Evolutionary conservation across 2,329 filamentous ascomycete species (phyloP), one percentile per base, ranked within the genome.

Genomic region (Xylaria sp.): DNA sequence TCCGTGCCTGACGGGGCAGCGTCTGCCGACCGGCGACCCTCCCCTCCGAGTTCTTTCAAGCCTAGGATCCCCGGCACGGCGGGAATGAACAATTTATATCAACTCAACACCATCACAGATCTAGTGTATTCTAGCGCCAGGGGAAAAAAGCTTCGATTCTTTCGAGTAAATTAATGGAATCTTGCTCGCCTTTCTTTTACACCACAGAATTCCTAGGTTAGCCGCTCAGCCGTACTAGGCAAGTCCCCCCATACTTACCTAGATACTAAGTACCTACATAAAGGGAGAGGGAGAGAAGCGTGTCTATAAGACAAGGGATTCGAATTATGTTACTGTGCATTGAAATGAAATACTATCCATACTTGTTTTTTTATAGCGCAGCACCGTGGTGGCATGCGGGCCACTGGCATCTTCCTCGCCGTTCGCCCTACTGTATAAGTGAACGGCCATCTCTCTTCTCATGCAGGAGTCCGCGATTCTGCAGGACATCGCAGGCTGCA

Each of bases 1-100:
- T 59, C 42, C 55, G 49, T 62, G 54, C 55, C 50, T 58, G 53
- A 58, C 53, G 40, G 49, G 60, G 54, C 54, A 58, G 40, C 47
- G 52, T 61, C 54, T 62, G 25, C 60, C 60, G 54, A 61, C 33
- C 47, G 33, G 52, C 58, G 9, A 31, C 28, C 28, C 28, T 9
- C 9, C 28, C 28, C 9, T 31, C 9, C 28, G 9, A 31, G 28
- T 4, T 31, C 28, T 51, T 50, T 45, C 43, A 45, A 45, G 54
- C 17, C 45, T 28, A 19, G 54, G 49, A 57, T 61, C 25, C 46
- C 52, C 58, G 33, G 33, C 49, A 7, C 33, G 28, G 28, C 28
- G 28, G 28, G 28, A 4, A 51, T 31, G 11, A 38, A 51, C 37
- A 50, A 11, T 17, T 51, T 46, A 47, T 51, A 51, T 51, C 19